phyloP scores from a whole-genome alignment of 495 filamentous ascomycete genomes.

The Hypoxylon intermedium region DNA sequence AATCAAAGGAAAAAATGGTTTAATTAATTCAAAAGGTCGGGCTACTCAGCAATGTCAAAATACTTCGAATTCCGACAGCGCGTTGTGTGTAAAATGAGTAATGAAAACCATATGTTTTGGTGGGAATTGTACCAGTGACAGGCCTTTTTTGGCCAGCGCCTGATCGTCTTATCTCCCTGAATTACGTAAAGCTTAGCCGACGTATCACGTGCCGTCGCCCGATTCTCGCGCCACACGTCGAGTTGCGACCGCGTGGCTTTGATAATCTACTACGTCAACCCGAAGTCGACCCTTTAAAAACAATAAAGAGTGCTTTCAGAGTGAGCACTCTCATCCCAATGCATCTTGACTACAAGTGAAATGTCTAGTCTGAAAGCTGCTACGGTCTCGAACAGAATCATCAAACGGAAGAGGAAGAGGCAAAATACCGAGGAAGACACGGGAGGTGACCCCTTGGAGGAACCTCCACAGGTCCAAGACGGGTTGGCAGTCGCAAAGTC shows the following conservation, averaged over 20 bases:
- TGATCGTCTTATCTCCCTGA: not conserved
- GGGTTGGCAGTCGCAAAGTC: conserved; percentile 35
- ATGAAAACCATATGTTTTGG: too few species aligned
- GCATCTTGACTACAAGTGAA: conserved; percentile 40
- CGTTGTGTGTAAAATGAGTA: too few species aligned
- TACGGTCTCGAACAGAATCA: conserved; percentile 60
- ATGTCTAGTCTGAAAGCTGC: conserved; percentile 66
- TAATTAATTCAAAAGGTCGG: too few species aligned
- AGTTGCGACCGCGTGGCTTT: conserved; percentile 31
- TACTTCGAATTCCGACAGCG: not conserved
- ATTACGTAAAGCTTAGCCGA: not conserved
- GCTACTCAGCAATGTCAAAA: too few species aligned
- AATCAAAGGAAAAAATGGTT: too few species aligned
- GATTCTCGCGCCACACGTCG: conserved; percentile 44
- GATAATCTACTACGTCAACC: conserved; percentile 24
- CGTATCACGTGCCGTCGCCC: conserved; percentile 49
- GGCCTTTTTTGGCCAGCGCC: too few species aligned
- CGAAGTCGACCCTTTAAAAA: not conserved
- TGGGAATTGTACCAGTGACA: too few species aligned
- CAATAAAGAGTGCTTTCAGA: not conserved
- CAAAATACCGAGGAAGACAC: conserved; percentile 44
- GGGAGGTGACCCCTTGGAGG: conserved; percentile 3
- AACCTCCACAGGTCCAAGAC: conserved; percentile 1
- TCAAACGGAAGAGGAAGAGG: conserved; percentile 61
- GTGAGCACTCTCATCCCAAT: conserved; percentile 10